Evolutionary conservation across 805 yeast species (phyloP).

Genomic region (Hanseniaspora nectarophila): DNA sequence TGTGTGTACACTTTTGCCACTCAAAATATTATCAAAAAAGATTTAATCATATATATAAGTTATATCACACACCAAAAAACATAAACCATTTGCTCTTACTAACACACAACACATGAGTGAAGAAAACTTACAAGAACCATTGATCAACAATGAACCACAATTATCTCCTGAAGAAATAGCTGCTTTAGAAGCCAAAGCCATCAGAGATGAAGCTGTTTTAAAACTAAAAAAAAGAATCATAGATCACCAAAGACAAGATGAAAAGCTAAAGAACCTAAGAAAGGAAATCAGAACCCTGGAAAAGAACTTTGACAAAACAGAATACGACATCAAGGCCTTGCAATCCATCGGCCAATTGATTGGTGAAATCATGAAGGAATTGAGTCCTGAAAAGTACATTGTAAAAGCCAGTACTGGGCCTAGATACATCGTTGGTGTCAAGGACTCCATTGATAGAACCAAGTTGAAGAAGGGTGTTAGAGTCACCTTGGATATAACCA

Average conservation of each 20-base stretch:
- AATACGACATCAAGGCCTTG: constrained; percentile 89
- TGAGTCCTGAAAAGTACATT: constrained; percentile 86
- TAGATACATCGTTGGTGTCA: constrained; percentile 91
- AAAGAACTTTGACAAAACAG: constrained; percentile 79
- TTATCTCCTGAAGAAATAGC: constrained; percentile 23
- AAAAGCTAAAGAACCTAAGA: constrained; percentile 73
- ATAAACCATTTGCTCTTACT: neutral
- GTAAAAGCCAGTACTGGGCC: constrained; percentile 97
- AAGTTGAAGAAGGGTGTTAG: constrained; percentile 84
- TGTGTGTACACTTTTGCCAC: neutral
- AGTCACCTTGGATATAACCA: constrained; percentile 94
- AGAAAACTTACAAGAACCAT: constrained; percentile 15
- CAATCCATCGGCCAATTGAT: constrained; percentile 95
- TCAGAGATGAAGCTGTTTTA: constrained; percentile 59
- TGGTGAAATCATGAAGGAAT: constrained; percentile 90
- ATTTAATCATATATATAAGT: neutral
- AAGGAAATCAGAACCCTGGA: constrained; percentile 73
- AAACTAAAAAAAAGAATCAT: constrained; percentile 73
- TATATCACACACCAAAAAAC: neutral
- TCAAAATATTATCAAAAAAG: neutral
- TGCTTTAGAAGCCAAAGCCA: constrained; percentile 46
- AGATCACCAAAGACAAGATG: constrained; percentile 92
- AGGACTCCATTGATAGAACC: constrained; percentile 79
- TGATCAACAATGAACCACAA: constrained; percentile 16
- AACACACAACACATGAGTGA: constrained; percentile 14